Conservation (phyloP, 1,139 yeast species). For the Suhomyces chickasaworum region DNA sequence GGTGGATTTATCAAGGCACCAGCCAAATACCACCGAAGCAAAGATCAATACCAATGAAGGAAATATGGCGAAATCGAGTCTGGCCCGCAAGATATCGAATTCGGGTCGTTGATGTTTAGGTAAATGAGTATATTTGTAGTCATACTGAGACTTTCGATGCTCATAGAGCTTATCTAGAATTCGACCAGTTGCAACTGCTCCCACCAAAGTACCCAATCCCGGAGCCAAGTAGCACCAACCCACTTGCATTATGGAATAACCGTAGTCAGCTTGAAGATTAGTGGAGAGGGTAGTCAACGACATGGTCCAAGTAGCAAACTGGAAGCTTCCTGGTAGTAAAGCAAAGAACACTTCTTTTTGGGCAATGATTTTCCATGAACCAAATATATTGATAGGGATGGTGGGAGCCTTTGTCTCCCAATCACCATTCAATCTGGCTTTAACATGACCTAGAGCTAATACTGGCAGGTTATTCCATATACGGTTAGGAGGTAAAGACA, state of each 20-base stretch:
- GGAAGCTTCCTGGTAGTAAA: slow-evolving; percentile 56
- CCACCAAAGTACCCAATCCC: slow-evolving; percentile 59
- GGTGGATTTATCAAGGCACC: slow-evolving; percentile 59
- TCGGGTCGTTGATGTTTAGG: slow-evolving; percentile 33
- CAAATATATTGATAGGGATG: slow-evolving; percentile 37
- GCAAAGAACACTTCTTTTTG: slow-evolving; percentile 31
- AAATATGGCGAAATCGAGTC: slow-evolving; percentile 29
- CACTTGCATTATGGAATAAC: slow-evolving; percentile 52
- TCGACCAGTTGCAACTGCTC: slow-evolving; percentile 51
- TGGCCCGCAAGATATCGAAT: slow-evolving; percentile 30
- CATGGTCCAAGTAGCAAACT: slow-evolving; percentile 71
- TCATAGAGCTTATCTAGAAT: slow-evolving; percentile 49
- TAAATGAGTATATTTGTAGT: slow-evolving; percentile 46
- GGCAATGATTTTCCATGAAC: slow-evolving; percentile 46
- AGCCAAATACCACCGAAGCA: slow-evolving; percentile 61
- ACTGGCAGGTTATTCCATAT: slow-evolving; percentile 48
- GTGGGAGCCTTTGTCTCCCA: slow-evolving; percentile 5
- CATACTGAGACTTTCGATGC: slow-evolving; percentile 28
- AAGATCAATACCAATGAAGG: slow-evolving; percentile 34
- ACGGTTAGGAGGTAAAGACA: slow-evolving; percentile 50
- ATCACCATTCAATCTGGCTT: slow-evolving; percentile 19
- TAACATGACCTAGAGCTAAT: slow-evolving; percentile 24
- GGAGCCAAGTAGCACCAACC: slow-evolving; percentile 67
- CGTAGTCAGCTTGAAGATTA: slow-evolving; percentile 48
- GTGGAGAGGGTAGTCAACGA: slow-evolving; percentile 66